phyloP scores from a whole-genome alignment of 2,329 filamentous ascomycete genomes.

The Incumbomyces delicatus region DNA sequence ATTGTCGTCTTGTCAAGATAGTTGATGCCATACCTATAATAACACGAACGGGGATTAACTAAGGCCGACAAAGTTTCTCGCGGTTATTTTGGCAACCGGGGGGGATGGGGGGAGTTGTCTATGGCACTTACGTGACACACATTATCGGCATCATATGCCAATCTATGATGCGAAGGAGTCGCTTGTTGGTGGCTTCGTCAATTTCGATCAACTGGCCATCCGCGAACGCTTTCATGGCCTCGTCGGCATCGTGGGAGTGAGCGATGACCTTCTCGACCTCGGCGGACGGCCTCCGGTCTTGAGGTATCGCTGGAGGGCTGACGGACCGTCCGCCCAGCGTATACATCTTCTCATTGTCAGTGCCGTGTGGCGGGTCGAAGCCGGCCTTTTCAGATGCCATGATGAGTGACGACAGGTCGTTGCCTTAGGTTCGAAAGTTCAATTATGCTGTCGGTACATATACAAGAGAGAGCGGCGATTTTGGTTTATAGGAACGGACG shows the following conservation, averaged over 20 bases:
- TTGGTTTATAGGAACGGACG: too few species aligned
- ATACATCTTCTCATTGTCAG: background rate
- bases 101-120: too few species aligned
- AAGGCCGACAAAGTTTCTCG: background rate
- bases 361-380: too few species aligned
- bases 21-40: conserved; percentile 25
- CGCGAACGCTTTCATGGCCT: conserved; percentile 49
- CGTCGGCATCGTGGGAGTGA: conserved; percentile 50
- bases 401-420: too few species aligned
- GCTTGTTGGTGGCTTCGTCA: conserved; percentile 47
- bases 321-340: background rate
- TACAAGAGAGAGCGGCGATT: too few species aligned
- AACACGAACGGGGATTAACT: background rate
- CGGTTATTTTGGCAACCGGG: too few species aligned
- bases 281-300: background rate
- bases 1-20: conserved; percentile 46
- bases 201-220: conserved; percentile 43
- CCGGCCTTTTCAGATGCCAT: too few species aligned
- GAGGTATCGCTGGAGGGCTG: background rate
- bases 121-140: conserved; percentile 43
- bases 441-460: too few species aligned
- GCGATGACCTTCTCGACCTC: conserved; percentile 31
- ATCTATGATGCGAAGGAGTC: conserved; percentile 53
- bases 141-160: conserved; percentile 52
- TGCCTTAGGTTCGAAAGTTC: too few species aligned